Evolutionary conservation across 257 asterid species (phyloP), one percentile per base, ranked within the genome.

Genomic region (Nicotiana undulata): DNA sequence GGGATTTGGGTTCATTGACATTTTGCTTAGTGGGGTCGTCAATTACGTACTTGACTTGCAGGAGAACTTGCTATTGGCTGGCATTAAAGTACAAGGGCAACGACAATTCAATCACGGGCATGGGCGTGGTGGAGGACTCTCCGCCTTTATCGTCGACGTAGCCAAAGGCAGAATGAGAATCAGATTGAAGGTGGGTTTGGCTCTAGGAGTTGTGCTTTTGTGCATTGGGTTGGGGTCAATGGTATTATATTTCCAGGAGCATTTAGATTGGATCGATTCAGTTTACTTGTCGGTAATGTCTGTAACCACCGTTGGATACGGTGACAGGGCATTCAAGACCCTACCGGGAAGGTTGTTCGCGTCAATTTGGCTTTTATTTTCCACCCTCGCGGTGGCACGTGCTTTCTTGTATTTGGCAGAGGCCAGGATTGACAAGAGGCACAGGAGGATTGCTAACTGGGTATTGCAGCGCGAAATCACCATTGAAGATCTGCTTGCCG

Each of bases 151-250:
- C 46, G 81, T 93, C 11, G 97, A 93, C 85, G 92, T 88, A 86
- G 91, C 92, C 88, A 93, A 91, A 83, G 97, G 97, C 72, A 86
- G 97, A 82, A 90, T 93, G 97, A 91, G 97, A 91, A 93, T 93
- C 63, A 83, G 97, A 68, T 85, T 91, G 93, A 93, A 93, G 77
- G 97, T 93, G 2, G 90, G 85, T 9, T 80, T 93, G 83, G 97
- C 97, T 2, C 86, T 93, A 22, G 93, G 94, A 3, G 94, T 89
- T 76, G 97, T 93, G 84, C 87, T 91, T 67, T 82, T 90, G 37
- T 93, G 97, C 79, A 91, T 91, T 46, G 97, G 97, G 31, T 63
- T 91, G 32, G 97, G 97, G 24, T 91, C 77, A 61, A 66, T 77
- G 9, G 84, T 91, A 58, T 86, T 93, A 82, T 91, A 91, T 86